Conservation (phyloP, 306 rosid genomes). For the Cicer judaicum region DNA sequence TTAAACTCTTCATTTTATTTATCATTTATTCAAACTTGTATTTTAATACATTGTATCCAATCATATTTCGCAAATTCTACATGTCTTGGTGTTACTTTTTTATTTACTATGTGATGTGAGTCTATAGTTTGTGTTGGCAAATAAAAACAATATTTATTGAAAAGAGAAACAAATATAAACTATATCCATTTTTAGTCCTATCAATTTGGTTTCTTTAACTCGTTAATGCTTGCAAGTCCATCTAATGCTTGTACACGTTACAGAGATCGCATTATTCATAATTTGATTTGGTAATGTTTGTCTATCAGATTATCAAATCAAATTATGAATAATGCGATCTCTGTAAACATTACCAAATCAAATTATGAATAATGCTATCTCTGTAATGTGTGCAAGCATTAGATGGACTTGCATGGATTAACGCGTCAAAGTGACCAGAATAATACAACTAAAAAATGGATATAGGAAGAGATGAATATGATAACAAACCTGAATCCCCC, state of each 20-base stretch:
- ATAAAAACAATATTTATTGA: background rate
- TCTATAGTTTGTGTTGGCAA: background rate
- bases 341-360: slow-evolving; percentile 33
- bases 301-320: no score
- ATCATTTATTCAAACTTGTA: no score
- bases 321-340: no score
- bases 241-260: no score
- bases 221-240: no score
- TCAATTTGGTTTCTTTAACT: no score
- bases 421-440: background rate
- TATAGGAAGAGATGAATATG: slow-evolving; percentile 17
- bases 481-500: slow-evolving; percentile 80
- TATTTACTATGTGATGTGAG: background rate
- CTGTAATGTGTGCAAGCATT: slow-evolving; percentile 9
- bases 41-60: no score
- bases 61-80: background rate
- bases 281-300: no score
- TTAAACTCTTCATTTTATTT: background rate
- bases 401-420: background rate
- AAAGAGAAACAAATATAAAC: background rate
- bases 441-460: slow-evolving; percentile 12
- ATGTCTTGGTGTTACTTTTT: background rate
- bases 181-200: no score
- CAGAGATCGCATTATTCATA: no score
- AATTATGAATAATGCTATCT: slow-evolving; percentile 19